phyloP scores from a whole-genome alignment of 768 basidiomycete genomes.

The Tylopilus felleus region DNA sequence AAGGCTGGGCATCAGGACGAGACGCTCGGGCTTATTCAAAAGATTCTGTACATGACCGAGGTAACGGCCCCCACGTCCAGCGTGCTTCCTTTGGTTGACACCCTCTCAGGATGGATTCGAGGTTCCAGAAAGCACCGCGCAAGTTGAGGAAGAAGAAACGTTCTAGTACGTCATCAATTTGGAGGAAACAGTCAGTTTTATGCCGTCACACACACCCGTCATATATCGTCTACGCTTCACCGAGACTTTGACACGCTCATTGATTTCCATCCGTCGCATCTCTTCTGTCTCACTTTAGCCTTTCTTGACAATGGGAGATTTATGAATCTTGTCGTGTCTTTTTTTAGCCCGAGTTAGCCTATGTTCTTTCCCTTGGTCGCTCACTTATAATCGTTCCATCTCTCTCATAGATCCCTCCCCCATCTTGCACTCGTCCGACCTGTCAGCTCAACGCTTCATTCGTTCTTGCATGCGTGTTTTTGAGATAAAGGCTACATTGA shows the following conservation, averaged over 20 bases:
- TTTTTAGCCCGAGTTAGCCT: constrained; percentile 18
- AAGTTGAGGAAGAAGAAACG: constrained; percentile 79
- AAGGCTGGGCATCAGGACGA: constrained; percentile 53
- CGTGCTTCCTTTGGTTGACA: constrained; percentile 7
- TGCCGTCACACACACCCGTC: constrained; percentile 5
- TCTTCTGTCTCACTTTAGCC: constrained; percentile 2
- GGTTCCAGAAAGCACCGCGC: constrained; percentile 62
- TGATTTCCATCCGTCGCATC: constrained; percentile 6
- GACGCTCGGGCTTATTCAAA: constrained; percentile 76
- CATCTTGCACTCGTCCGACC: not conserved
- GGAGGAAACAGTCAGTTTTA: constrained; percentile 6
- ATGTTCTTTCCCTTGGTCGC: constrained; percentile 17
- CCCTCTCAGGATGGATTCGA: constrained; percentile 82
- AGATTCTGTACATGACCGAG: constrained; percentile 94
- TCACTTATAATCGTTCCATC: constrained; percentile 26
- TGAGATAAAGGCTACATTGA: constrained; percentile 28
- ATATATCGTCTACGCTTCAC: constrained; percentile 2
- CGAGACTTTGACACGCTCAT: constrained; percentile 18
- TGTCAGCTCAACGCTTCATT: constrained; percentile 1
- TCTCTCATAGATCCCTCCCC: constrained; percentile 20
- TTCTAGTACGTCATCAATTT: constrained; percentile 40
- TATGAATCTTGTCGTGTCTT: not conserved
- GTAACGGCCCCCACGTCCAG: constrained; percentile 40
- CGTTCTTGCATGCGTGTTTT: constrained; percentile 8
- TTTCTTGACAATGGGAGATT: constrained; percentile 11